Percentiles rank a stretch among this genome's conserved stretches.
phyloP scores from a whole-genome alignment of 2,329 filamentous ascomycete genomes.

The Colletotrichum zoysiae region DNA sequence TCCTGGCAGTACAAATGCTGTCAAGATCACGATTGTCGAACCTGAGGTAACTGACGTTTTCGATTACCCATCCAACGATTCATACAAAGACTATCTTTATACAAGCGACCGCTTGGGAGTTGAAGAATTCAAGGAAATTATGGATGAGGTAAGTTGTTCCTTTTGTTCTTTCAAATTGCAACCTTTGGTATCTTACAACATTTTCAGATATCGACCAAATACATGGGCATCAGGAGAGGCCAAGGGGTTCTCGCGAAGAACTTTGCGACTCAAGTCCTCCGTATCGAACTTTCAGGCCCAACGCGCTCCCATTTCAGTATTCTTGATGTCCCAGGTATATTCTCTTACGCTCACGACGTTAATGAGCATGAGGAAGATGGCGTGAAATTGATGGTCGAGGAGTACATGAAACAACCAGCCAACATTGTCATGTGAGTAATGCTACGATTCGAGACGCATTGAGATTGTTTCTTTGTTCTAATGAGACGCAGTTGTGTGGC shows the following conservation, averaged over 20 bases:
- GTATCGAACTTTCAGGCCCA: constrained; percentile 54
- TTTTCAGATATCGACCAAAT: constrained; percentile 46
- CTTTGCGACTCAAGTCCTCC: constrained; percentile 54
- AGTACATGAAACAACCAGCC: constrained; percentile 52
- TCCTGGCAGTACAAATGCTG: constrained; percentile 46
- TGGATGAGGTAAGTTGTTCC: constrained; percentile 47
- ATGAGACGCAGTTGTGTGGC: constrained; percentile 49
- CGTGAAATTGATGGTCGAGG: constrained; percentile 49
- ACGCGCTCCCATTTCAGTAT: constrained; percentile 54
- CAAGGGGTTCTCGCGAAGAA: constrained; percentile 47
- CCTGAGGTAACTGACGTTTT: constrained; percentile 46
- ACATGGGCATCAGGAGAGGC: constrained; percentile 49
- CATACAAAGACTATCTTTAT: constrained; percentile 44
- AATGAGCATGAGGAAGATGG: constrained; percentile 49
- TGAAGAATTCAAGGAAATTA: constrained; percentile 48
- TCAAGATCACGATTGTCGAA: constrained; percentile 50
- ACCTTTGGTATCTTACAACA: neutral
- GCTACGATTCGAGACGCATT: neutral
- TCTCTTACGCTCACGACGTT: constrained; percentile 45
- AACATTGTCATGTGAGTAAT: constrained; percentile 55
- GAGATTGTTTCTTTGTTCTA: neutral
- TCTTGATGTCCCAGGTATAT: constrained; percentile 53
- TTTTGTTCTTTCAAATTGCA: neutral
- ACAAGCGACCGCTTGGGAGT: constrained; percentile 46
- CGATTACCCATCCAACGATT: constrained; percentile 39